These are phyloP conservation scores for Cubamyces sp. DNA, from an alignment of 768 basidiomycete genomes.

Conservation along the genomic window DNA sequence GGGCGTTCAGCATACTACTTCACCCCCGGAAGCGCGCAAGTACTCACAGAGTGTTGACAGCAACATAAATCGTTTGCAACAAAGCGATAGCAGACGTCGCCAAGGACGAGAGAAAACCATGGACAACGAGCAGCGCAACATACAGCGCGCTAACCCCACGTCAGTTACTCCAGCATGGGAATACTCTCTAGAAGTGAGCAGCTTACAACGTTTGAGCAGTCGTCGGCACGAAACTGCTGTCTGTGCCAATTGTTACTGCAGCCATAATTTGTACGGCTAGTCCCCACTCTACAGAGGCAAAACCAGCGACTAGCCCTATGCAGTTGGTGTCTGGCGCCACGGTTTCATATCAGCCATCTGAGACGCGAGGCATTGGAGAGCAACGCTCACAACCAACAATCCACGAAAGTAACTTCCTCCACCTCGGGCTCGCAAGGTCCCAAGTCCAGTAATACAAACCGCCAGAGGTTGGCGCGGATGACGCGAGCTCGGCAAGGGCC, in stretches of 20 bases:
- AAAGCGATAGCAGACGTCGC: slow-evolving; percentile 39
- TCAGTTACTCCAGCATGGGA: not conserved
- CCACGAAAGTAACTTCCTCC: slow-evolving; percentile 43
- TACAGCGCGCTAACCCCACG: slow-evolving; percentile 37
- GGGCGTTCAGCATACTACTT: not conserved
- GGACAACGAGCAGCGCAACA: slow-evolving; percentile 36
- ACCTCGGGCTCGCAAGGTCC: slow-evolving; percentile 35
- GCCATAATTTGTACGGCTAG: slow-evolving; percentile 44
- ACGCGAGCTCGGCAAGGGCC: slow-evolving; percentile 41
- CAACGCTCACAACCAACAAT: slow-evolving; percentile 41
- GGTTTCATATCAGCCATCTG: too few relatives aligned
- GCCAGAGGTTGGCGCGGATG: slow-evolving; percentile 41
- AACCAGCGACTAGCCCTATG: slow-evolving; percentile 40
- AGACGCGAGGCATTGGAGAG: too few relatives aligned
- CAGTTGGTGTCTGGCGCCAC: slow-evolving; percentile 36
- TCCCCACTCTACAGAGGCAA: slow-evolving; percentile 43
- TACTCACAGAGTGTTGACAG: slow-evolving; percentile 41
- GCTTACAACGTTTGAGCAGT: slow-evolving; percentile 35
- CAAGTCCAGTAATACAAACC: slow-evolving; percentile 45
- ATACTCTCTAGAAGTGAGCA: too few relatives aligned
- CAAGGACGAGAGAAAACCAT: slow-evolving; percentile 38
- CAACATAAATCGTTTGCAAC: slow-evolving; percentile 40
- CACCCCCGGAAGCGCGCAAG: not conserved
- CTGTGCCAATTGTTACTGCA: slow-evolving; percentile 39
- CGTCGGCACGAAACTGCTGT: slow-evolving; percentile 33